Percentiles rank a stretch among this genome's conserved stretches.
These are phyloP conservation scores for Aquilaria malaccensis DNA, from an alignment of 345 rosid species.

Conservation along the genomic window DNA sequence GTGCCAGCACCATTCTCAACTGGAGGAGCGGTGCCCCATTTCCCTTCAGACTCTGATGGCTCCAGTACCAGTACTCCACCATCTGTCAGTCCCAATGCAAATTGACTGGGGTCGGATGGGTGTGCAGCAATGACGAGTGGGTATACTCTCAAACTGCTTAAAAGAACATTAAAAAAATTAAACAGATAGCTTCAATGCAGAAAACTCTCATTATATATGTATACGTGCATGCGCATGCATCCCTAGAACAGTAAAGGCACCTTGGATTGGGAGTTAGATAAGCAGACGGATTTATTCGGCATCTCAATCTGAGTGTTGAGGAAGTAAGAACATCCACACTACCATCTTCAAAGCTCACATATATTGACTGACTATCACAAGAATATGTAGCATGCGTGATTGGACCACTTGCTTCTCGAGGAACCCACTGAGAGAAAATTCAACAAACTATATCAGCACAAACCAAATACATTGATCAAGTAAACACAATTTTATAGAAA, in stretches of 20 bases:
- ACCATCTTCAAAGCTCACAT: slow-evolving; percentile 72
- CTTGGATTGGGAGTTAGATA: slow-evolving; percentile 68
- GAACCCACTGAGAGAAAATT: slow-evolving; percentile 44
- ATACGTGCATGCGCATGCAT: not conserved
- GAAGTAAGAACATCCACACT: slow-evolving; percentile 62
- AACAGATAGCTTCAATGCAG: too few relatives aligned
- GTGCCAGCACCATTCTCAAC: slow-evolving; percentile 66
- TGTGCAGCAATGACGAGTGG: slow-evolving; percentile 82
- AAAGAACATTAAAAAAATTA: slow-evolving; percentile 1
- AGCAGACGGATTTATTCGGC: slow-evolving; percentile 66
- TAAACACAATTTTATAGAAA: not conserved
- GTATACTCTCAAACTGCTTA: slow-evolving; percentile 61
- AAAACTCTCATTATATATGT: too few relatives aligned
- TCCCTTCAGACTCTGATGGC: slow-evolving; percentile 68
- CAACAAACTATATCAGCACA: not conserved
- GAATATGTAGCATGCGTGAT: slow-evolving; percentile 82
- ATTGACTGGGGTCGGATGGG: slow-evolving; percentile 64
- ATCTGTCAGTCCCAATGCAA: slow-evolving; percentile 71
- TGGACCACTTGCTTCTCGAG: slow-evolving; percentile 55
- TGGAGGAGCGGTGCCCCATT: slow-evolving; percentile 85
- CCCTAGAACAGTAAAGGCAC: slow-evolving; percentile 19
- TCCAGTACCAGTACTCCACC: slow-evolving; percentile 65
- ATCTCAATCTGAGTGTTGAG: slow-evolving; percentile 61
- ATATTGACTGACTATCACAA: slow-evolving; percentile 70
- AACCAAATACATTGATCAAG: not conserved